A percentile compares a stretch with the other conserved stretches of the same genome.
Conservation (phyloP, 768 basidiomycete genomes). For the Termitomyces sp. region DNA sequence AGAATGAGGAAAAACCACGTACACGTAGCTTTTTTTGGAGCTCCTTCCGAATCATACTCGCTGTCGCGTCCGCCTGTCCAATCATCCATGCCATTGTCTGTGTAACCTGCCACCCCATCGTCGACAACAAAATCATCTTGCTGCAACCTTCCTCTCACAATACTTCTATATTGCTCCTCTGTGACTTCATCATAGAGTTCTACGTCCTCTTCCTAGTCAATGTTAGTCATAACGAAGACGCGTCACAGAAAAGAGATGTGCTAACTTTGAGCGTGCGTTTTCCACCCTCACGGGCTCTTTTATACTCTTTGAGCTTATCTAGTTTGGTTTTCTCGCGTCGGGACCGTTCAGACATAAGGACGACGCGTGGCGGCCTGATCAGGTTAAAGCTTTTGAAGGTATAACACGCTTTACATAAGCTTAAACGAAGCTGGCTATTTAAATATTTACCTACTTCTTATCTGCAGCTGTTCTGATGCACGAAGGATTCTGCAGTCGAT, state of each 20-base stretch:
- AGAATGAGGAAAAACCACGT: conserved; percentile 10
- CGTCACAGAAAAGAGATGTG: neutral
- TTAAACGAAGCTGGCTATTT: no score
- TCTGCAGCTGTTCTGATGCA: no score
- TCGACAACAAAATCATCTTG: conserved; percentile 94
- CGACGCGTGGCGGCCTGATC: neutral
- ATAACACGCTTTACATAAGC: no score
- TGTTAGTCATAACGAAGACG: conserved; percentile 1
- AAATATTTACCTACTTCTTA: no score
- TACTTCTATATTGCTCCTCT: conserved; percentile 81
- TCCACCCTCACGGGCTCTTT: conserved; percentile 13
- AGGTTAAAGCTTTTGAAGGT: neutral
- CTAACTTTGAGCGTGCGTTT: conserved; percentile 11
- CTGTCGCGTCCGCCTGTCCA: conserved; percentile 63
- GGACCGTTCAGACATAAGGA: conserved; percentile 33
- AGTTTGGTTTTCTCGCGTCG: conserved; percentile 27
- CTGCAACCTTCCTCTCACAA: conserved; percentile 79
- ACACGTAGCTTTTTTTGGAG: conserved; percentile 38
- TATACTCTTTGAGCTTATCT: conserved; percentile 15
- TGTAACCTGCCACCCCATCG: conserved; percentile 86
- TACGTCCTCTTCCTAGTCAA: conserved; percentile 46
- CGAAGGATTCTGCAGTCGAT: no score
- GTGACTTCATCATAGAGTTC: conserved; percentile 85
- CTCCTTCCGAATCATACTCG: conserved; percentile 53
- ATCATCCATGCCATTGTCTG: conserved; percentile 96